Evolutionary conservation across 768 basidiomycete species (phyloP), one percentile per base, ranked within the genome.

Genomic region (Pulveroboletus sp.): DNA sequence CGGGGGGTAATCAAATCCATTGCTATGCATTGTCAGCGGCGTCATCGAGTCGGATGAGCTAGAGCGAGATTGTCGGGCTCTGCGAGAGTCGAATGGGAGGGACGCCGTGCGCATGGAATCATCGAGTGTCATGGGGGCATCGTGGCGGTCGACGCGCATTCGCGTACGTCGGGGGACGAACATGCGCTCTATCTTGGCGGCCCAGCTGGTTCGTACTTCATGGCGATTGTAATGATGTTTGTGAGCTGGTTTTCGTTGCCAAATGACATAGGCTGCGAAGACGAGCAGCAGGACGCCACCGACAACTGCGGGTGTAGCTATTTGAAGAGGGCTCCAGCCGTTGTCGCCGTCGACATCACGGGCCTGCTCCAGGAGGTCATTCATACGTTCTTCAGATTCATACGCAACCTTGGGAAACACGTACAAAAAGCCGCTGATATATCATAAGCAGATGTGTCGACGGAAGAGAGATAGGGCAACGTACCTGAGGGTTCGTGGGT

Each of bases 291-390:
- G 61, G 35, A 30, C 58, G 5, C 61, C 57, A 27, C 68, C 73
- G 9, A 71, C 66, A 37, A 72, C 61, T 46, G 63, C 58, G 7
- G 73, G 72, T 0, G 61, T 38, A 9, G 61, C 65, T 41, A 73
- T 70, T 43, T 74, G 72, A 8, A 66, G 32, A 12, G 67, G 6
- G 12, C 43, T 43, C 69, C 69, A 71, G 15, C 31, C 17, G 14
- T 26, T 33, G 31, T 10, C 32, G 21, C n/a, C 3, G 12, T 15
- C 42, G 11, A 48, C 53, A 18, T 51, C 43, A 26, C 62, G 60
- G 44, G 52, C 47, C 65, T 69, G 42, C 21, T 21, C 3, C 21
- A 21, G 21, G 24, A 42, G 24, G 37, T 1, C 8, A 26, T 12
- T 46, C 15, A 43, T 40, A 39, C 6, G n/a, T n/a, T 49, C 12